Percentiles rank a stretch among this genome's conserved stretches.
These are phyloP conservation scores for Colletotrichum theobromicola DNA, from an alignment of 2,329 filamentous ascomycete species.

Conservation along the genomic window DNA sequence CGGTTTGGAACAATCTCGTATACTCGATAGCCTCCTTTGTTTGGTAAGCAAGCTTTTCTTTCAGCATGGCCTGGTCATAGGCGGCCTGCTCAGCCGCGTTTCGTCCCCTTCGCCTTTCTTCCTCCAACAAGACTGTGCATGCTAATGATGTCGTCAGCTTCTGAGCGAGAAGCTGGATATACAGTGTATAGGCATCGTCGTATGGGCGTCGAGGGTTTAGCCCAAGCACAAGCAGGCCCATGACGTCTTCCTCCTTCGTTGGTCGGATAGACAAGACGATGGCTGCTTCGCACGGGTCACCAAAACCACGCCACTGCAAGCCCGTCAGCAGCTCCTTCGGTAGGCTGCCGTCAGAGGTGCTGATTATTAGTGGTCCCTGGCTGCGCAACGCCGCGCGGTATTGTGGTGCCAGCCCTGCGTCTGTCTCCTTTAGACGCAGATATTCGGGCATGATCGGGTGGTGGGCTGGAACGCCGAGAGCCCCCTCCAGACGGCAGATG, in stretches of 20 bases:
- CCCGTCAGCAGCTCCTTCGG: slow-evolving; percentile 63
- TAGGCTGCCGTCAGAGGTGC: slow-evolving; percentile 56
- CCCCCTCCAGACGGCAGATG: slow-evolving; percentile 48
- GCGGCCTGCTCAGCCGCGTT: slow-evolving; percentile 66
- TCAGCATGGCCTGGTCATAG: slow-evolving; percentile 69
- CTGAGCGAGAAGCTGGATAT: slow-evolving; percentile 59
- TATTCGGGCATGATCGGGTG: slow-evolving; percentile 46
- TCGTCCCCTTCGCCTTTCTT: slow-evolving; percentile 66
- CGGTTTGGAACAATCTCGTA: slow-evolving; percentile 70
- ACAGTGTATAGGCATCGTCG: slow-evolving; percentile 75
- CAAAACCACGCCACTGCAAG: slow-evolving; percentile 67
- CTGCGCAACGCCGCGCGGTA: slow-evolving; percentile 44
- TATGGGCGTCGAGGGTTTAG: slow-evolving; percentile 75
- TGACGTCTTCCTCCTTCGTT: slow-evolving; percentile 66
- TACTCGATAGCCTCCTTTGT: slow-evolving; percentile 56
- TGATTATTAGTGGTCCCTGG: slow-evolving; percentile 44
- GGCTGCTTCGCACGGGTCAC: slow-evolving; percentile 67
- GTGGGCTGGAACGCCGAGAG: slow-evolving; percentile 47
- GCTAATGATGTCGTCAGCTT: slow-evolving; percentile 72
- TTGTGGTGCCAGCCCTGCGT: slow-evolving; percentile 41
- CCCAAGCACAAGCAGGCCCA: slow-evolving; percentile 73
- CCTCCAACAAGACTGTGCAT: slow-evolving; percentile 73
- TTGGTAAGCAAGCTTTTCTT: slow-evolving; percentile 66
- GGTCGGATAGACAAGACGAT: slow-evolving; percentile 74
- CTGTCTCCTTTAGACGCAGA: slow-evolving; percentile 40